These are phyloP conservation scores for Alternaria brassicae DNA, from an alignment of 2,329 filamentous ascomycete genomes.

Conservation along the genomic window DNA sequence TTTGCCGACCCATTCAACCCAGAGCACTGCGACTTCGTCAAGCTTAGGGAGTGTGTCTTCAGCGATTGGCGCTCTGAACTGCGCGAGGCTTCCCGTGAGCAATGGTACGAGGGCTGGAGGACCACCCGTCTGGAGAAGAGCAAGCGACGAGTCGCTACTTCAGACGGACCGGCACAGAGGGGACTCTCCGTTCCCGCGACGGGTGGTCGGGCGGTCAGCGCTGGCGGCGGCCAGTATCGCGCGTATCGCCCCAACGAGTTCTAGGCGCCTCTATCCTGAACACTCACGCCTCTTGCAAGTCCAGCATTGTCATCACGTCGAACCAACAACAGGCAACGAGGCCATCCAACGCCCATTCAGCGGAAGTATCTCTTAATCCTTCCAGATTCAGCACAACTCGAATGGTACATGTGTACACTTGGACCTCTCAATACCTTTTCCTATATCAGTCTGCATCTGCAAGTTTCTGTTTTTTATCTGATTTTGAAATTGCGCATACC, in stretches of 20 bases:
- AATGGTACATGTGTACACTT: slow-evolving; percentile 4
- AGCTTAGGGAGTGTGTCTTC: slow-evolving; percentile 90
- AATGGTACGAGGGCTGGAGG: slow-evolving; percentile 97
- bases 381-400: neutral
- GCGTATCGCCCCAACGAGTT: slow-evolving; percentile 33
- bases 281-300: neutral
- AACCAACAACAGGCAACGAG: neutral
- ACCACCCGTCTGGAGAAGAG: slow-evolving; percentile 60
- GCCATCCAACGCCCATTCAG: neutral
- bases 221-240: slow-evolving; percentile 38
- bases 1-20: slow-evolving; percentile 93
- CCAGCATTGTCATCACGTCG: neutral
- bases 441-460: slow-evolving; percentile 15
- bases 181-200: slow-evolving; percentile 33
- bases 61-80: slow-evolving; percentile 91
- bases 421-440: slow-evolving; percentile 10
- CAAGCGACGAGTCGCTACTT: slow-evolving; percentile 36
- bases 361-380: slow-evolving; percentile 6
- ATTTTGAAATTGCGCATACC: slow-evolving; percentile 36
- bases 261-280: slow-evolving; percentile 5
- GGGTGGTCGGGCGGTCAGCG: slow-evolving; percentile 46
- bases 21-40: slow-evolving; percentile 91
- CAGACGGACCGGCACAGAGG: slow-evolving; percentile 38
- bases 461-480: slow-evolving; percentile 14
- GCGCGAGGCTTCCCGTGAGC: slow-evolving; percentile 85